These are phyloP conservation scores for Aureobasidium leucospermi DNA, from an alignment of 2,329 filamentous ascomycete genomes.

Conservation along the genomic window DNA sequence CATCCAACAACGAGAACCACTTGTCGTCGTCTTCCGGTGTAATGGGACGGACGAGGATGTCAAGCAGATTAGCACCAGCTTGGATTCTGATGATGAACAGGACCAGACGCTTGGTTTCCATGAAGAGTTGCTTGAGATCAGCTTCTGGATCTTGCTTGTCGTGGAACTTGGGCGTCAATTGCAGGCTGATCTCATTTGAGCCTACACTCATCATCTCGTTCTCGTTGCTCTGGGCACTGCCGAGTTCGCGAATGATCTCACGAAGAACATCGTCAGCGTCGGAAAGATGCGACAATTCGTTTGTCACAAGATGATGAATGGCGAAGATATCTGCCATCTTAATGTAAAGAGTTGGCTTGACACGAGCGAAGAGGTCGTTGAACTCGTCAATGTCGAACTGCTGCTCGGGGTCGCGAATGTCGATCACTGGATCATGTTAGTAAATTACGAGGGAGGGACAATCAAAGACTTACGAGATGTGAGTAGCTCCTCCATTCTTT, in stretches of 20 bases:
- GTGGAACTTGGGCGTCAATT: slow-evolving; percentile 80
- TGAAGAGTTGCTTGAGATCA: slow-evolving; percentile 85
- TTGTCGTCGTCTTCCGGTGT: slow-evolving; percentile 78
- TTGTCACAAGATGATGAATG: slow-evolving; percentile 79
- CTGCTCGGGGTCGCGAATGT: slow-evolving; percentile 75
- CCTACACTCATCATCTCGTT: slow-evolving; percentile 83
- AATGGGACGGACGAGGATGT: slow-evolving; percentile 89
- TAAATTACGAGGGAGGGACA: not conserved
- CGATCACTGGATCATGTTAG: slow-evolving; percentile 51
- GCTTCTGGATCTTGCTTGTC: slow-evolving; percentile 89
- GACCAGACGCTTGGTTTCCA: slow-evolving; percentile 96
- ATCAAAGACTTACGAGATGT: slow-evolving; percentile 46
- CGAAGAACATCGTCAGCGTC: slow-evolving; percentile 81
- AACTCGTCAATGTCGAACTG: slow-evolving; percentile 99
- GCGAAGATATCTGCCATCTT: slow-evolving; percentile 97
- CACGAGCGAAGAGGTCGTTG: slow-evolving; percentile 94
- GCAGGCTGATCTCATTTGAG: slow-evolving; percentile 83
- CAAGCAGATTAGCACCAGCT: slow-evolving; percentile 82
- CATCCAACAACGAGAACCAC: slow-evolving; percentile 73
- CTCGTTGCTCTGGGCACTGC: slow-evolving; percentile 94
- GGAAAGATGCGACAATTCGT: slow-evolving; percentile 71
- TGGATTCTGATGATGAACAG: slow-evolving; percentile 97
- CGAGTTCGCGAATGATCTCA: slow-evolving; percentile 87
- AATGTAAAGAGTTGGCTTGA: slow-evolving; percentile 97
- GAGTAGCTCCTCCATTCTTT: slow-evolving; percentile 69